These are phyloP conservation scores for Monosporascus sp. DNA, from an alignment of 2,329 filamentous ascomycete genomes.

Conservation along the genomic window DNA sequence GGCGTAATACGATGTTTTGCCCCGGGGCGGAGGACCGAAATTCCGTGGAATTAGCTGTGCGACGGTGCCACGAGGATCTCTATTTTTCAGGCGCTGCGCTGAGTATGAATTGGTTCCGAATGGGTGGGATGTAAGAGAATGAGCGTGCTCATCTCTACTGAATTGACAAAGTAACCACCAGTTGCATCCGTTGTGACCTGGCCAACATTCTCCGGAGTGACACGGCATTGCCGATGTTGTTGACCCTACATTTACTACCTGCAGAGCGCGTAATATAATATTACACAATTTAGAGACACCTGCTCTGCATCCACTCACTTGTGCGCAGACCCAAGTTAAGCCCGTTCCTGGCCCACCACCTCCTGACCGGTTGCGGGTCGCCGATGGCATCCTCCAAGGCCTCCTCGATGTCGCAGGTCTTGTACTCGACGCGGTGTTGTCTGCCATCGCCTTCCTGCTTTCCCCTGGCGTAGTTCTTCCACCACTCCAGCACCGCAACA, in stretches of 20 bases:
- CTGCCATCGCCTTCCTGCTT: constrained; percentile 46
- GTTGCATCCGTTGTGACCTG: no score
- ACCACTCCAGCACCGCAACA: constrained; percentile 84
- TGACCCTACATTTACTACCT: neutral
- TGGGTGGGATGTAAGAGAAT: no score
- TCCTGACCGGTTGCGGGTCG: constrained; percentile 65
- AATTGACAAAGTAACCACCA: no score
- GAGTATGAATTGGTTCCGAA: no score
- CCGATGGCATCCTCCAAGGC: constrained; percentile 82
- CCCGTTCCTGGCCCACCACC: constrained; percentile 86
- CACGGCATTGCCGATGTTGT: neutral
- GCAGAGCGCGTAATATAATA: no score
- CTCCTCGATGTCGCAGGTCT: constrained; percentile 93
- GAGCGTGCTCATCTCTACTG: no score
- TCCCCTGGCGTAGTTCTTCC: constrained; percentile 64
- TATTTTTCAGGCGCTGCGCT: no score
- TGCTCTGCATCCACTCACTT: constrained; percentile 84
- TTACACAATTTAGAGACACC: constrained; percentile 48
- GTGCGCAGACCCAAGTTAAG: constrained; percentile 76
- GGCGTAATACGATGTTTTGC: no score
- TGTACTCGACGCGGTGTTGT: constrained; percentile 78
- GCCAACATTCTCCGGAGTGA: neutral
- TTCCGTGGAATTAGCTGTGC: no score
- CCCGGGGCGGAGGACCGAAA: no score
- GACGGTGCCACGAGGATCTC: no score